A percentile compares a stretch with the other conserved stretches of the same genome.
Conservation (phyloP, 1,139 yeast genomes). For the Zhuliangozyma blackwelliae region DNA sequence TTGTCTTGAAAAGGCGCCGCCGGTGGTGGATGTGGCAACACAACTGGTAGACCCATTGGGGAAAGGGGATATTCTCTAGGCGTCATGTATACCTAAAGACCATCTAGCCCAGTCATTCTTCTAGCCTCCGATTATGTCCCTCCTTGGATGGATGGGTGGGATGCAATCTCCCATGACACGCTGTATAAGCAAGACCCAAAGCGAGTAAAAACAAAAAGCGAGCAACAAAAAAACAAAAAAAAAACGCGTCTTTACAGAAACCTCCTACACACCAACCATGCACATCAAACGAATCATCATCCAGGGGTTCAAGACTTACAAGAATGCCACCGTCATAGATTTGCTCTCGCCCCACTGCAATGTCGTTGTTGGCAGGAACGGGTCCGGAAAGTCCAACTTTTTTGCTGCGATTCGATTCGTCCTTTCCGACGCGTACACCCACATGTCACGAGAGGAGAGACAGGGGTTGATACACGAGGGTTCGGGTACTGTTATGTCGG, state of each 20-base stretch:
- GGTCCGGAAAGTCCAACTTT: constrained; percentile 94
- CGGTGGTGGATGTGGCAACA: too few species aligned
- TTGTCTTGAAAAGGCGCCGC: too few species aligned
- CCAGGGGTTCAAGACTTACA: constrained; percentile 93
- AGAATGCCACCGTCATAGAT: constrained; percentile 76
- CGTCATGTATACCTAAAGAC: too few species aligned
- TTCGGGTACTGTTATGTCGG: constrained; percentile 87
- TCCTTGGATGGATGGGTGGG: too few species aligned
- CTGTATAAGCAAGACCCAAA: too few species aligned
- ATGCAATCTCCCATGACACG: too few species aligned
- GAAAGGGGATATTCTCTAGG: too few species aligned
- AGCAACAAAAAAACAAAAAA: background rate
- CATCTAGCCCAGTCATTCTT: too few species aligned
- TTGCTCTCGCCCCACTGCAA: constrained; percentile 77
- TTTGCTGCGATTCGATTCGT: constrained; percentile 95
- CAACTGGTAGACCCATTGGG: too few species aligned
- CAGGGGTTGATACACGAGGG: constrained; percentile 89
- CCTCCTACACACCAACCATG: constrained; percentile 27
- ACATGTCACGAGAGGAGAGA: constrained; percentile 84
- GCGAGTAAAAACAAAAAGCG: background rate
- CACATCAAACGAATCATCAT: constrained; percentile 53
- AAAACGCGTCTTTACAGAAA: too few species aligned
- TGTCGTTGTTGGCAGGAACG: constrained; percentile 92
- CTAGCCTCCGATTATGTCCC: too few species aligned
- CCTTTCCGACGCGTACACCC: constrained; percentile 83